Evolutionary conservation across 441 rosid genomes (phyloP).

Genomic region (Euphorbia celastroides): DNA sequence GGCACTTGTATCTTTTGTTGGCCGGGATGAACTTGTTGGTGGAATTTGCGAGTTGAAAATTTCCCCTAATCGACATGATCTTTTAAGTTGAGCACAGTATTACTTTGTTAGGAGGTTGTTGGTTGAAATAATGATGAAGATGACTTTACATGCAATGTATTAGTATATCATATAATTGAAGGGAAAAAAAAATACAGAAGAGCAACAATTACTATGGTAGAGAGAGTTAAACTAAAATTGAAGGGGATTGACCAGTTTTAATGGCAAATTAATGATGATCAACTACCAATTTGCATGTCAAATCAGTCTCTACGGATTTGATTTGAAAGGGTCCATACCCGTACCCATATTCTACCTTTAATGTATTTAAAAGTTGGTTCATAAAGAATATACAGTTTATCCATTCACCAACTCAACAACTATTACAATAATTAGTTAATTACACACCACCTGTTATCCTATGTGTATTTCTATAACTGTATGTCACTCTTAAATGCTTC

Average conservation of each 20-base stretch:
- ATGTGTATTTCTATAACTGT: neutral
- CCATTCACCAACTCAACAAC: neutral
- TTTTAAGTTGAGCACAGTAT: neutral
- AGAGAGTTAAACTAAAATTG: neutral
- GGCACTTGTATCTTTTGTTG: too few relatives aligned
- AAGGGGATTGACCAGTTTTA: neutral
- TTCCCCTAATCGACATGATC: too few relatives aligned
- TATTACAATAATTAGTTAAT: too few relatives aligned
- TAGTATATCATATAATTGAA: too few relatives aligned
- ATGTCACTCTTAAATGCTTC: too few relatives aligned
- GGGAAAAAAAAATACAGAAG: neutral
- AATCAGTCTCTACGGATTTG: slow-evolving; percentile 2
- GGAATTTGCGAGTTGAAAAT: neutral
- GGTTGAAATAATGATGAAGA: neutral
- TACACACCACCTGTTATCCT: neutral
- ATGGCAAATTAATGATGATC: slow-evolving; percentile 1
- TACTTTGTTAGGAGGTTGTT: neutral
- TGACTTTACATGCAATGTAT: too few relatives aligned
- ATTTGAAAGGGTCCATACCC: neutral
- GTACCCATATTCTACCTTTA: neutral
- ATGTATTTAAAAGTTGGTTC: slow-evolving; percentile 6
- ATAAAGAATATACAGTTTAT: neutral
- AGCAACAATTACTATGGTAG: neutral
- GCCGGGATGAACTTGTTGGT: too few relatives aligned
- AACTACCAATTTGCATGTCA: neutral